phyloP scores from a whole-genome alignment of 169 alveolate genomes.

The Plasmodium vivax region DNA sequence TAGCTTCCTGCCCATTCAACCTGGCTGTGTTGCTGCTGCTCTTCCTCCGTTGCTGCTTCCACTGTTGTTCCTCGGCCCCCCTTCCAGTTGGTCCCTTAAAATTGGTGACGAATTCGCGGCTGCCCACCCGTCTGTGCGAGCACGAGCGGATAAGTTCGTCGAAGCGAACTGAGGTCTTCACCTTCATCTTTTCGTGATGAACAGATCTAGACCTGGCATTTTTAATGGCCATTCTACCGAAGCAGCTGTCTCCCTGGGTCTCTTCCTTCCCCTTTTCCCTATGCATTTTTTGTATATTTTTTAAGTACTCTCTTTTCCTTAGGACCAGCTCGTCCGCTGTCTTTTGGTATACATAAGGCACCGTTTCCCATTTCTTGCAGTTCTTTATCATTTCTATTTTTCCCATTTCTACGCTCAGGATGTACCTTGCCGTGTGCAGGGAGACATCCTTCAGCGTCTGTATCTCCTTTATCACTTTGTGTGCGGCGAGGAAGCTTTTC shows the following conservation, averaged over 20 bases:
- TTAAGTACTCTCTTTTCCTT: slow-evolving; percentile 20
- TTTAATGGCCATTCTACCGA: not conserved
- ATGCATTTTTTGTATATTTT: not conserved
- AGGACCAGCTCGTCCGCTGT: slow-evolving; percentile 25
- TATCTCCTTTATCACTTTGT: slow-evolving; percentile 37
- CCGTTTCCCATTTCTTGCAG: slow-evolving; percentile 20
- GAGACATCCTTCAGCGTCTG: slow-evolving; percentile 15
- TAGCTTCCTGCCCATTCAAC: not conserved
- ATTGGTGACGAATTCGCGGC: not conserved
- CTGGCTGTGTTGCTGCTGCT: not conserved
- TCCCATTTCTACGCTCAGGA: slow-evolving; percentile 3
- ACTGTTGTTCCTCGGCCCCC: not conserved
- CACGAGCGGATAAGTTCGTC: not conserved
- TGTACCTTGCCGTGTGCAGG: not conserved
- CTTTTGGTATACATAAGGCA: slow-evolving; percentile 50
- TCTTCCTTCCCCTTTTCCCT: not conserved
- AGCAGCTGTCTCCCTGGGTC: not conserved
- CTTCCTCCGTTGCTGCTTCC: not conserved
- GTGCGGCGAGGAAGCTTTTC: slow-evolving; percentile 16
- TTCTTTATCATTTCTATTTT: slow-evolving; percentile 17
- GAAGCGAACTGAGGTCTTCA: not conserved
- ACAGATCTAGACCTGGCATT: not conserved
- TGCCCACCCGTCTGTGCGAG: not conserved
- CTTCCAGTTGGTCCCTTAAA: not conserved
- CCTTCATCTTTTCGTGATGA: not conserved